phyloP scores from a whole-genome alignment of 2,329 filamentous ascomycete species.

The Fusarium azukiicola region DNA sequence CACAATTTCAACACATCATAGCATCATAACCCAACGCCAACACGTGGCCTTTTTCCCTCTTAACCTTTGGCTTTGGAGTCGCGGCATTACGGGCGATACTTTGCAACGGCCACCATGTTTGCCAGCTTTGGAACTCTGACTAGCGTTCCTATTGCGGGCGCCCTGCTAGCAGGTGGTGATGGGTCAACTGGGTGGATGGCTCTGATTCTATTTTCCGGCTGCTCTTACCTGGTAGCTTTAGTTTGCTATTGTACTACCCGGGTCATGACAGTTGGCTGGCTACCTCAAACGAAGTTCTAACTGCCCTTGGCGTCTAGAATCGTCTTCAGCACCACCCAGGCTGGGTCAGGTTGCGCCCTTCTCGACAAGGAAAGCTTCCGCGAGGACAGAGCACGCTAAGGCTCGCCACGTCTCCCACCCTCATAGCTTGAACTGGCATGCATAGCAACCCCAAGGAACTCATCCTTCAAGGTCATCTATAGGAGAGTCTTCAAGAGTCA shows the following conservation, averaged over 20 bases:
- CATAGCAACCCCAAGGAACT: not conserved
- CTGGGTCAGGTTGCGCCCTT: not conserved
- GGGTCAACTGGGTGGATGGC: not conserved
- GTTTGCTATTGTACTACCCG: not conserved
- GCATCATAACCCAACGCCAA: no score
- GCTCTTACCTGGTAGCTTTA: not conserved
- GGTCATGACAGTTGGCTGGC: not conserved
- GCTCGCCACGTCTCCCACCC: not conserved
- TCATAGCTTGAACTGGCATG: not conserved
- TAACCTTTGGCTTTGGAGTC: not conserved
- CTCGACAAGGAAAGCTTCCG: not conserved
- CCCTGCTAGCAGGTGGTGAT: not conserved
- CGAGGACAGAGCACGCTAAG: not conserved
- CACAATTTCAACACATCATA: no score
- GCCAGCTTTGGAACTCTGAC: not conserved
- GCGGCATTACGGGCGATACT: not conserved
- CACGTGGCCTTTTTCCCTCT: no score
- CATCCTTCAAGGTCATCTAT: not conserved
- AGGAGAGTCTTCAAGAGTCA: accelerated
- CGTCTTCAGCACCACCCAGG: not conserved
- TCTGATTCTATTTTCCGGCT: not conserved
- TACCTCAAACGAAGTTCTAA: not conserved
- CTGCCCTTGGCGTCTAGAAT: no score
- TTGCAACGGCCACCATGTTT: not conserved
- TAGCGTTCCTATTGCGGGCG: not conserved